Conservation (phyloP, 768 basidiomycete genomes). For the Russula olivacea region DNA sequence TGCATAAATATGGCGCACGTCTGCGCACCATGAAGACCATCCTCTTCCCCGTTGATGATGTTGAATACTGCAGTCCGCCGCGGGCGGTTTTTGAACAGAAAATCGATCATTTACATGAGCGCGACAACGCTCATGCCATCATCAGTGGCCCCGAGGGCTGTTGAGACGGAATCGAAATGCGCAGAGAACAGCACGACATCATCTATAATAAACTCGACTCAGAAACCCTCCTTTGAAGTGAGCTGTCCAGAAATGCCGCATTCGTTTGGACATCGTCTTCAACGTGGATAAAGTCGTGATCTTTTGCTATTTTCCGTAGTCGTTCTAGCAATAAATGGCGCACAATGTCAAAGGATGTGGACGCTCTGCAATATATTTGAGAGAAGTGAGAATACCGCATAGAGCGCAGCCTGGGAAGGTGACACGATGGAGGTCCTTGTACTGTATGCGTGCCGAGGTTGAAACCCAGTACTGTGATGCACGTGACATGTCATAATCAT, state of each 20-base stretch:
- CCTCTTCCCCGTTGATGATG: conserved; percentile 82
- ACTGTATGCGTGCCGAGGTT: conserved; percentile 43
- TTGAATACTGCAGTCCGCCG: conserved; percentile 69
- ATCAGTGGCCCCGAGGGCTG: conserved; percentile 69
- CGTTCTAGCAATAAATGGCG: conserved; percentile 52
- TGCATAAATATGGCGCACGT: conserved; percentile 37
- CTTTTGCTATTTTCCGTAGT: conserved; percentile 40
- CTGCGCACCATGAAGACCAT: conserved; percentile 67
- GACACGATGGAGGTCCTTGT: conserved; percentile 35
- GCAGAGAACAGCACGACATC: conserved; percentile 65
- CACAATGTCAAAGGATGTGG: conserved; percentile 70
- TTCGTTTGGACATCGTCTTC: conserved; percentile 47
- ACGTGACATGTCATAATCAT: too few relatives aligned
- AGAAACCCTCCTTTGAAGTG: conserved; percentile 28
- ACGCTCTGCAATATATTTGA: conserved; percentile 50
- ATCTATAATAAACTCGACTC: conserved; percentile 28
- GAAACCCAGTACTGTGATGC: too few relatives aligned
- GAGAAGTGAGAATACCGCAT: not conserved
- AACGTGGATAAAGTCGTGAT: conserved; percentile 43
- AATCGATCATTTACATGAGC: conserved; percentile 55
- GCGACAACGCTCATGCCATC: conserved; percentile 70
- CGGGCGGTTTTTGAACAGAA: conserved; percentile 40
- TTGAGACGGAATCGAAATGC: conserved; percentile 78
- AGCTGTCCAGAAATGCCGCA: conserved; percentile 36
- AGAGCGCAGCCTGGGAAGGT: not conserved